phyloP scores from a whole-genome alignment of 2,329 filamentous ascomycete genomes.

The Berkeleyomyces rouxiae region DNA sequence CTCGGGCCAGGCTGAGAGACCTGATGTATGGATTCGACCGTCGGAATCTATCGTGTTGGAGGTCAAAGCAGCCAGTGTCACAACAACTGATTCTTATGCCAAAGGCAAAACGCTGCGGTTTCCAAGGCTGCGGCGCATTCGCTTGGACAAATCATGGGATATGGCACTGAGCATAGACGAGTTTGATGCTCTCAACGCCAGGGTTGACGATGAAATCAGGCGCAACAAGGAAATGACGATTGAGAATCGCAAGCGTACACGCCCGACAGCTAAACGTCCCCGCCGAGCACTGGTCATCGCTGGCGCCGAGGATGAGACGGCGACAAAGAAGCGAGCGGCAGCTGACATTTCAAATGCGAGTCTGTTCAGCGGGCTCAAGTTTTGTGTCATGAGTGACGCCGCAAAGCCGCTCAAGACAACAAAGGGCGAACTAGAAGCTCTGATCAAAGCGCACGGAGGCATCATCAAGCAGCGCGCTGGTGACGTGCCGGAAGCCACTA shows the following conservation, averaged over 20 bases:
- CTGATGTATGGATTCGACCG: constrained; percentile 87
- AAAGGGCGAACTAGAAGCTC: constrained; percentile 61
- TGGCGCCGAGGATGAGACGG: constrained; percentile 32
- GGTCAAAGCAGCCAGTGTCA: constrained; percentile 73
- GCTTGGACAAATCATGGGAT: constrained; percentile 73
- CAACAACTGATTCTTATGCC: constrained; percentile 60
- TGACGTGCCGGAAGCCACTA: constrained; percentile 31
- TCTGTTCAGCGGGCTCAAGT: constrained; percentile 60
- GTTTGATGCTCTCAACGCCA: constrained; percentile 53
- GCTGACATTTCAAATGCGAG: constrained; percentile 30
- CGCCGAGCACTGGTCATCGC: constrained; percentile 56
- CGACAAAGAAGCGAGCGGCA: not conserved
- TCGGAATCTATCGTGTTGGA: constrained; percentile 74
- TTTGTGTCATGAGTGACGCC: constrained; percentile 71
- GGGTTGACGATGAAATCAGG: constrained; percentile 51
- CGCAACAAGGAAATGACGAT: constrained; percentile 59
- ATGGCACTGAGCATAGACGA: constrained; percentile 62
- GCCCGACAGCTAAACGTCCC: constrained; percentile 36
- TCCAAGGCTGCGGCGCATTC: constrained; percentile 68
- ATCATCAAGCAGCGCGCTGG: constrained; percentile 55
- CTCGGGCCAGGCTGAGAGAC: constrained; percentile 49
- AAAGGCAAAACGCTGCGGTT: constrained; percentile 69
- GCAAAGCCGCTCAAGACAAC: constrained; percentile 51
- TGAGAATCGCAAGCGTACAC: constrained; percentile 40
- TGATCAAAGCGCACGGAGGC: constrained; percentile 75